Conservation (phyloP, 768 basidiomycete genomes). For the Suillus subalutaceus region DNA sequence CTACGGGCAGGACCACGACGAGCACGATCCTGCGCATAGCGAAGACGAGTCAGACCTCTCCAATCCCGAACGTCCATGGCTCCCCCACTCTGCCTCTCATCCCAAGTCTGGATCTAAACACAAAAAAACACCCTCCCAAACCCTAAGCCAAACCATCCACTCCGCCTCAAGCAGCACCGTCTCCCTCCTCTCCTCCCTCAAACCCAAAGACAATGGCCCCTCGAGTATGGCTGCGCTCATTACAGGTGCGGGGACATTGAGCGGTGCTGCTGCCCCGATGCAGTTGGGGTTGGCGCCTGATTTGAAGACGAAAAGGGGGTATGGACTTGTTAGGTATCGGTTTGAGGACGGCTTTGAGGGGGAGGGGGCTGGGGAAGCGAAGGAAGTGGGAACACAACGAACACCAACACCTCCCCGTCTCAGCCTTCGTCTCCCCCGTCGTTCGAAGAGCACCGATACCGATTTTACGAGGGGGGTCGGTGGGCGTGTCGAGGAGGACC, state of each 20-base stretch:
- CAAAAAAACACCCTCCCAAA: neutral
- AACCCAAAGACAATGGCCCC: conserved; percentile 16
- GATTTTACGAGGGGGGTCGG: conserved; percentile 5
- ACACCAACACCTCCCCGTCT: conserved; percentile 1
- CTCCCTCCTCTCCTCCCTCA: conserved; percentile 22
- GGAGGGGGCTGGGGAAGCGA: neutral
- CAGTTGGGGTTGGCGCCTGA: conserved; percentile 55
- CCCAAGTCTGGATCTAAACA: neutral
- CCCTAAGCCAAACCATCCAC: conserved; percentile 24
- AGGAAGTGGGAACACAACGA: neutral
- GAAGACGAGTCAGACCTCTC: conserved; percentile 21
- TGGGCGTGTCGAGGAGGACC: conserved; percentile 4
- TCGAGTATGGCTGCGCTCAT: conserved; percentile 59
- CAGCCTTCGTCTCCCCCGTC: conserved; percentile 14
- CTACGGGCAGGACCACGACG: conserved; percentile 43
- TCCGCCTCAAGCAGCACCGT: conserved; percentile 25
- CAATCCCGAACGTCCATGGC: conserved; percentile 25
- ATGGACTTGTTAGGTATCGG: conserved; percentile 61
- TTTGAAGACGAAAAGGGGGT: conserved; percentile 54
- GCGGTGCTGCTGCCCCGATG: conserved; percentile 60
- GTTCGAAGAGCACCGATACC: conserved; percentile 18
- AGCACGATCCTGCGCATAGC: conserved; percentile 21
- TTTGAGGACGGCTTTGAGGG: conserved; percentile 8
- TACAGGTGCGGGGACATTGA: conserved; percentile 65
- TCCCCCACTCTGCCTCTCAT: neutral